These are phyloP conservation scores for Claviceps purpurea DNA, from an alignment of 2,329 filamentous ascomycete species.

Conservation along the genomic window DNA sequence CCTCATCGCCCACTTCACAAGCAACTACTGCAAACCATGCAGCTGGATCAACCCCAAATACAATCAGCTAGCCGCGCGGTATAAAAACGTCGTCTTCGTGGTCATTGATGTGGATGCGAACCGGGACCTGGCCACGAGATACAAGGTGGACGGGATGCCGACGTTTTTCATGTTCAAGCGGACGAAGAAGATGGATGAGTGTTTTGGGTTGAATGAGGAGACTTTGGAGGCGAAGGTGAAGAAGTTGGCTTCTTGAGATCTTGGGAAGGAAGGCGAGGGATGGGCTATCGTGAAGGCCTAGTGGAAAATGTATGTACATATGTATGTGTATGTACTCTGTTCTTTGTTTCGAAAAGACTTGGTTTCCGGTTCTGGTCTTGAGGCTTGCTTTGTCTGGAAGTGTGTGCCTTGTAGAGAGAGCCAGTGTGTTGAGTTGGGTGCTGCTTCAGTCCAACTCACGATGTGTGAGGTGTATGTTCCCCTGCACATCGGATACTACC, in stretches of 20 bases:
- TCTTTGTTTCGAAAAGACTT: too few species aligned
- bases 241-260: background rate
- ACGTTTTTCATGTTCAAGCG: conserved; percentile 79
- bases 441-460: too few species aligned
- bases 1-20: conserved; percentile 66
- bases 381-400: too few species aligned
- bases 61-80: conserved; percentile 30
- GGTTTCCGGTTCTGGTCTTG: too few species aligned
- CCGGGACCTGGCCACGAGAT: conserved; percentile 59
- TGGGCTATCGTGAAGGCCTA: too few species aligned
- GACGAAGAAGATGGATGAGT: conserved; percentile 54
- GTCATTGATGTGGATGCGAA: conserved; percentile 87
- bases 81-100: conserved; percentile 57
- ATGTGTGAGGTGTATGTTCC: too few species aligned
- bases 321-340: too few species aligned
- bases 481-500: too few species aligned
- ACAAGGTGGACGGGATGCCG: conserved; percentile 81
- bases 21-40: conserved; percentile 80
- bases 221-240: background rate
- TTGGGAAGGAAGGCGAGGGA: too few species aligned
- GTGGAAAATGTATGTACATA: too few species aligned
- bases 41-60: conserved; percentile 67
- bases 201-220: conserved; percentile 2
- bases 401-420: too few species aligned
- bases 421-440: too few species aligned